Evolutionary conservation across 129 eudicot species (phyloP).

Genomic region (Kitagawia praeruptora): DNA sequence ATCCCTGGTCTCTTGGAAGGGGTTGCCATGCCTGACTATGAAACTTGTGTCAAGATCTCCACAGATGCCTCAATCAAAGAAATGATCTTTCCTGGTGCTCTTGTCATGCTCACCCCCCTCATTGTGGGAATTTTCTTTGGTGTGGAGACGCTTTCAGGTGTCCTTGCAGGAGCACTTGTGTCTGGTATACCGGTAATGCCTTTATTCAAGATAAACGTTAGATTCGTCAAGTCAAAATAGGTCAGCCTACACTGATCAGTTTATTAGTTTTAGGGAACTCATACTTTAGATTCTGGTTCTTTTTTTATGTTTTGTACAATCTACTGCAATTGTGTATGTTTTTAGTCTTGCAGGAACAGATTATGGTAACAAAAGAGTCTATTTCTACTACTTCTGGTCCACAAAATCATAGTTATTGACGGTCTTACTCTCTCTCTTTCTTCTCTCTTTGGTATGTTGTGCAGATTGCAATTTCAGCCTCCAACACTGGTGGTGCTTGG

Average conservation of each 20-base stretch:
- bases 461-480: not conserved
- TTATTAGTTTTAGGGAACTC: not conserved
- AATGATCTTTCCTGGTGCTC: not conserved
- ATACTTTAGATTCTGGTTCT: not conserved
- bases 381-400: not conserved
- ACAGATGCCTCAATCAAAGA: not conserved
- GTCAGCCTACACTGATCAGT: not conserved
- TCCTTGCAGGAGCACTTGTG: not conserved
- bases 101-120: not conserved
- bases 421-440: not conserved
- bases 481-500: not conserved
- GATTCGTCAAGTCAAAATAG: not conserved
- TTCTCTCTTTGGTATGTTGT: not conserved
- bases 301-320: not conserved
- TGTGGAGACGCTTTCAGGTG: not conserved
- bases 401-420: too few relatives aligned
- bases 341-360: too few relatives aligned
- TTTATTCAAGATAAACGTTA: not conserved
- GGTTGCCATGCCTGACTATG: slow-evolving; percentile 49
- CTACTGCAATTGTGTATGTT: not conserved
- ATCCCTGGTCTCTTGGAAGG: slow-evolving; percentile 88
- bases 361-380: not conserved
- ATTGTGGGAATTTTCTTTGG: not conserved
- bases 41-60: not conserved
- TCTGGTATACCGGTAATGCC: slow-evolving; percentile 1